These are phyloP conservation scores for Priceomyces castillae DNA, from an alignment of 805 yeast species.

Conservation along the genomic window DNA sequence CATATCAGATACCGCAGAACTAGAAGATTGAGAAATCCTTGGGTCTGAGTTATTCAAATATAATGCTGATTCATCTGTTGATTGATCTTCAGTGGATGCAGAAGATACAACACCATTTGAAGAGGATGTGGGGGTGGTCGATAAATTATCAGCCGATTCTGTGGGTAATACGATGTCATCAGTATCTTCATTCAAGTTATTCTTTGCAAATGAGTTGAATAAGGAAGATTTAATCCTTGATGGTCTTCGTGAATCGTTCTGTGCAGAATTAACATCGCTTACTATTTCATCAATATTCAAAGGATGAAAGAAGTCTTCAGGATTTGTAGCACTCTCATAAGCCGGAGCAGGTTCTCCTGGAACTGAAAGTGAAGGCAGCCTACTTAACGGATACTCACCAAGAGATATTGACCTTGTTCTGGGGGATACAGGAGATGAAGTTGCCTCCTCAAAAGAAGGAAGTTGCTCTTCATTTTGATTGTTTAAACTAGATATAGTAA, in stretches of 20 bases:
- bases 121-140: slow-evolving; percentile 10
- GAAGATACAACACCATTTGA: slow-evolving; percentile 7
- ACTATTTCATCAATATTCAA: slow-evolving; percentile 30
- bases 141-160: slow-evolving; percentile 6
- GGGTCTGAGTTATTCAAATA: background rate
- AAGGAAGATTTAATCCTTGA: slow-evolving; percentile 29
- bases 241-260: slow-evolving; percentile 17
- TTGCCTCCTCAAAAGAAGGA: slow-evolving; percentile 69
- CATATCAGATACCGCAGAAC: background rate
- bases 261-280: slow-evolving; percentile 8
- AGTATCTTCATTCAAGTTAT: background rate
- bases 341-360: slow-evolving; percentile 34
- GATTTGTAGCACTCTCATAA: slow-evolving; percentile 19
- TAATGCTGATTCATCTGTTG: slow-evolving; percentile 3
- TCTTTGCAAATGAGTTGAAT: slow-evolving; percentile 29
- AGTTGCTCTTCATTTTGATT: slow-evolving; percentile 27
- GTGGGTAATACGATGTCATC: background rate
- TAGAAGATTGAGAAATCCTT: slow-evolving; percentile 3
- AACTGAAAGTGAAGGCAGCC: slow-evolving; percentile 27
- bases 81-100: slow-evolving; percentile 2
- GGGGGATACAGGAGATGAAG: slow-evolving; percentile 44
- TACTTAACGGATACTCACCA: slow-evolving; percentile 38
- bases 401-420: slow-evolving; percentile 36
- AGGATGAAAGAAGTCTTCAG: slow-evolving; percentile 4
- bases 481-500: slow-evolving; percentile 28